Conservation (phyloP, 257 asterid species). For the Knoxia roxburghii region DNA sequence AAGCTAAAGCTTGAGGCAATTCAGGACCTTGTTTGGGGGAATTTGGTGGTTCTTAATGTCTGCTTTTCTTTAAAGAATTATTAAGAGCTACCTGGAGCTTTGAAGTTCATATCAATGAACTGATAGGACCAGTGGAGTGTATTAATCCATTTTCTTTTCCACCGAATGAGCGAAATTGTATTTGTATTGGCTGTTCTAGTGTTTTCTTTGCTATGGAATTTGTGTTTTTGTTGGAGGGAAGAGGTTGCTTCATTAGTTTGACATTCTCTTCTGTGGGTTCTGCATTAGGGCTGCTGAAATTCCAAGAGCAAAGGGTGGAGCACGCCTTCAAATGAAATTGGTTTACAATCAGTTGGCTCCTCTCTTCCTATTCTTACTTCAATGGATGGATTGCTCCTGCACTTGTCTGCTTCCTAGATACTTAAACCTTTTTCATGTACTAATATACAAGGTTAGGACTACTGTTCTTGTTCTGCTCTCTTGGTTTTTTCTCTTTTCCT, state of each 20-base stretch:
- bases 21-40: not conserved
- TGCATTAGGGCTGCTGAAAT: constrained; percentile 66
- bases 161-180: not conserved
- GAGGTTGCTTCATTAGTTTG: not conserved
- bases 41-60: not conserved
- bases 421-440: constrained; percentile 58
- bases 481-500: not conserved
- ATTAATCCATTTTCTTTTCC: not conserved
- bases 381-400: constrained; percentile 79
- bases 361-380: constrained; percentile 53
- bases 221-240: not conserved
- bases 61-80: not conserved
- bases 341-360: constrained; percentile 69
- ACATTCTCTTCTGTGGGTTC: constrained; percentile 9
- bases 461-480: constrained; percentile 4
- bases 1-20: not conserved
- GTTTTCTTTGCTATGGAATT: not conserved
- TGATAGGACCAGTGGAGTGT: not conserved
- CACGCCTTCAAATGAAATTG: constrained; percentile 73
- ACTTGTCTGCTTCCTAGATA: constrained; percentile 50
- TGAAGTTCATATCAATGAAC: not conserved
- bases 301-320: constrained; percentile 76
- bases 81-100: constrained; percentile 5
- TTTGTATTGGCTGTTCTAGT: not conserved
- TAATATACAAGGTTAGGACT: constrained; percentile 58